phyloP scores from a whole-genome alignment of 2,329 filamentous ascomycete species.

The Lachnellula subtilissima region DNA sequence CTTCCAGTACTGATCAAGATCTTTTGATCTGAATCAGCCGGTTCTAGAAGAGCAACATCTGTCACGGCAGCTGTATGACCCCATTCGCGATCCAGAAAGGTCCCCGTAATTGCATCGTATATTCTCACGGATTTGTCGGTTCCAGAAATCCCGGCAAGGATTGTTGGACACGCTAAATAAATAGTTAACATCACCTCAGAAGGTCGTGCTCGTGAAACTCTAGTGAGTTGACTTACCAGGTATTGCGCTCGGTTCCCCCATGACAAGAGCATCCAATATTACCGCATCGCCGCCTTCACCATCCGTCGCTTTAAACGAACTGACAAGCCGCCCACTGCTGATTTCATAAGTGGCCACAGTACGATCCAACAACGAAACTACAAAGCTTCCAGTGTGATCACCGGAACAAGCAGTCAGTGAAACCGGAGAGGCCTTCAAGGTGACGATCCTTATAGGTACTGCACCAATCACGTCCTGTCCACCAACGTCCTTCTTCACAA shows the following conservation, averaged over 20 bases:
- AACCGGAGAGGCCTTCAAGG: conserved; percentile 78
- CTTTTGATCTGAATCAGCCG: conserved; percentile 47
- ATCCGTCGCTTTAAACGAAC: conserved; percentile 79
- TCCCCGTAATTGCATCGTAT: conserved; percentile 74
- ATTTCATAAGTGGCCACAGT: conserved; percentile 59
- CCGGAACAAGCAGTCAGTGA: conserved; percentile 72
- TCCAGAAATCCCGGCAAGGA: conserved; percentile 83
- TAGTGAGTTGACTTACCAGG: conserved; percentile 32
- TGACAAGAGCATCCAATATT: conserved; percentile 72
- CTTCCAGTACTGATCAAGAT: conserved; percentile 69
- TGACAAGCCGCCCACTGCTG: conserved; percentile 62
- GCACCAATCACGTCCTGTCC: conserved; percentile 64
- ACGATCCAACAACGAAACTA: conserved; percentile 56
- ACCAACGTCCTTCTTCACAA: conserved; percentile 64
- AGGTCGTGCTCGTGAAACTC: too few relatives aligned
- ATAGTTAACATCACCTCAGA: too few relatives aligned
- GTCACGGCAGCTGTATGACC: conserved; percentile 94
- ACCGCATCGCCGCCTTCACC: conserved; percentile 76
- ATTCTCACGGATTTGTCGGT: conserved; percentile 93
- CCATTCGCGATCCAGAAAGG: conserved; percentile 82
- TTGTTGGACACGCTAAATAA: conserved; percentile 39
- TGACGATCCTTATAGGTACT: conserved; percentile 69
- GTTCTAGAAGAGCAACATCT: conserved; percentile 68
- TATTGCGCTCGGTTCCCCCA: conserved; percentile 52
- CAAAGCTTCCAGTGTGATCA: conserved; percentile 44